A percentile compares a stretch with the other conserved stretches of the same genome.
These are phyloP conservation scores for Coemansia sp. DNA, from an alignment of 192 early-diverging fungal species.

Conservation along the genomic window DNA sequence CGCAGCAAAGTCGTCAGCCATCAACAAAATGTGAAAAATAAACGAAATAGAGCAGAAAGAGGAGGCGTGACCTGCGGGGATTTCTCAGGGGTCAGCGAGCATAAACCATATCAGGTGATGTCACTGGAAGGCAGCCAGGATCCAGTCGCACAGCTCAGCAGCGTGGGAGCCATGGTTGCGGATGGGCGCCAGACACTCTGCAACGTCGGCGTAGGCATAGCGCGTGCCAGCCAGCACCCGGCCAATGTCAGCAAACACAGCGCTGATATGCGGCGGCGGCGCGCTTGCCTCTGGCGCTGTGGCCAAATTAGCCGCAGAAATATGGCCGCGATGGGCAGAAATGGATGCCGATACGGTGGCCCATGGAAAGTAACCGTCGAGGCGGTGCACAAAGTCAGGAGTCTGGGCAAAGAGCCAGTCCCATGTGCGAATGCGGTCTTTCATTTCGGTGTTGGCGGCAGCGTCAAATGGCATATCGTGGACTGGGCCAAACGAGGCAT, in stretches of 20 bases:
- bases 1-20: constrained; percentile 20
- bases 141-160: constrained; percentile 35
- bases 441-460: constrained; percentile 16
- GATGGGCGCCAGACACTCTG: constrained; percentile 7
- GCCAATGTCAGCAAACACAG: constrained; percentile 16
- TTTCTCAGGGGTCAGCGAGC: neutral
- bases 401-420: constrained; percentile 93
- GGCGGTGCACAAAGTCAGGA: constrained; percentile 74
- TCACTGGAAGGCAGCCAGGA: constrained; percentile 13
- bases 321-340: constrained; percentile 31
- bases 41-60: too few species aligned
- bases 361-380: constrained; percentile 36
- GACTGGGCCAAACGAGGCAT: constrained; percentile 53
- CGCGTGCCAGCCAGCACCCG: constrained; percentile 2
- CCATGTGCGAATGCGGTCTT: constrained; percentile 63
- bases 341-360: constrained; percentile 18
- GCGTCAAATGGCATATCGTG: constrained; percentile 1
- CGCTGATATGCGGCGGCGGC: constrained; percentile 20
- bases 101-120: neutral
- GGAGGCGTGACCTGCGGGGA: neutral
- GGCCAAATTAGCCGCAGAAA: constrained; percentile 12
- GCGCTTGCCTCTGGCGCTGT: constrained; percentile 8
- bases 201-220: neutral
- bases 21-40: neutral
- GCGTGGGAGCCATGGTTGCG: constrained; percentile 13